Evolutionary conservation across 768 basidiomycete genomes (phyloP).

Genomic region (Termitomyces eurrhizus): DNA sequence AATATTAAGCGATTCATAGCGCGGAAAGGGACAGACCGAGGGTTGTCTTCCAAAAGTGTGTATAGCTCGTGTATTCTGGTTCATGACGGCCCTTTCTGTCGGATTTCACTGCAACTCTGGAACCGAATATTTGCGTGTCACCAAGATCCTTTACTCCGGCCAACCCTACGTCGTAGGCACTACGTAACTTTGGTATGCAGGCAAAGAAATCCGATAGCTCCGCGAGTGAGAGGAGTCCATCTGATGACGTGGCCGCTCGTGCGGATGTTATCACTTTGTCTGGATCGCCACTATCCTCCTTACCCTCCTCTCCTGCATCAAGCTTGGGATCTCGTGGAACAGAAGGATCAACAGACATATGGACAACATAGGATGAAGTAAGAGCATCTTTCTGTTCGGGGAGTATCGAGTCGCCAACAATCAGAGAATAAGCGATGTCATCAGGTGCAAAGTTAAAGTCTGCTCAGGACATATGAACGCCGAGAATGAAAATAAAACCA

Average conservation of each 20-base stretch:
- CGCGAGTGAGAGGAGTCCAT: slow-evolving; percentile 62
- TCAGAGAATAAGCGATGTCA: slow-evolving; percentile 78
- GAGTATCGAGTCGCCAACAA: slow-evolving; percentile 59
- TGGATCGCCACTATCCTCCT: slow-evolving; percentile 55
- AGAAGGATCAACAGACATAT: slow-evolving; percentile 64
- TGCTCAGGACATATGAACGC: slow-evolving; percentile 24
- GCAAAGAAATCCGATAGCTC: slow-evolving; percentile 54
- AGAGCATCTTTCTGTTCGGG: slow-evolving; percentile 50
- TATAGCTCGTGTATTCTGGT: slow-evolving; percentile 87
- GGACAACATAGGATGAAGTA: slow-evolving; percentile 64
- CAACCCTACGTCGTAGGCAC: slow-evolving; percentile 66
- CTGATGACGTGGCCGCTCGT: slow-evolving; percentile 49
- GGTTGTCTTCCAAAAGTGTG: slow-evolving; percentile 81
- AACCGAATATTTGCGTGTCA: slow-evolving; percentile 42
- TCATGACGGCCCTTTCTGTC: slow-evolving; percentile 57
- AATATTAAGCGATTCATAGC: not conserved
- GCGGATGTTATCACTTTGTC: slow-evolving; percentile 74
- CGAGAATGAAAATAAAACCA: not conserved
- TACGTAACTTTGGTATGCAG: slow-evolving; percentile 38
- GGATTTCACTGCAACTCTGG: slow-evolving; percentile 35
- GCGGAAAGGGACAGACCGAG: slow-evolving; percentile 47
- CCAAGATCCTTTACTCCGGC: slow-evolving; percentile 2
- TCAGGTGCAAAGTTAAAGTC: slow-evolving; percentile 90
- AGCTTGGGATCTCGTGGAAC: slow-evolving; percentile 27
- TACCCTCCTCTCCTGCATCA: slow-evolving; percentile 39